These are phyloP conservation scores for Durio zibethinus DNA, from an alignment of 345 rosid genomes.

Conservation along the genomic window DNA sequence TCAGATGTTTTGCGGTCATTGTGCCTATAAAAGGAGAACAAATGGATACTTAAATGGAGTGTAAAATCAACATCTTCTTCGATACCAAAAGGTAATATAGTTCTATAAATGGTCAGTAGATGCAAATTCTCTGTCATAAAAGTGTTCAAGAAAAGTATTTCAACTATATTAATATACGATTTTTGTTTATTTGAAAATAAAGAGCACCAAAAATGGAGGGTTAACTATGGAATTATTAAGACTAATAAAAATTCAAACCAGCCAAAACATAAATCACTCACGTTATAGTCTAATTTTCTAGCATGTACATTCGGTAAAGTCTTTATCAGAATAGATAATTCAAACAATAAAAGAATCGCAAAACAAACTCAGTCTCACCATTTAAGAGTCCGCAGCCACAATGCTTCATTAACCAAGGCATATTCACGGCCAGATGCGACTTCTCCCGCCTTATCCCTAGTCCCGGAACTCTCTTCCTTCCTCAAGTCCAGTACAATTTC, in stretches of 20 bases:
- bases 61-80: not conserved
- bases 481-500: conserved; percentile 50
- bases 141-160: not conserved
- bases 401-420: conserved; percentile 58
- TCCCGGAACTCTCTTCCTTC: conserved; percentile 34
- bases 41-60: not conserved
- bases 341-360: not conserved
- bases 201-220: not conserved
- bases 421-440: conserved; percentile 42
- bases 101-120: not conserved
- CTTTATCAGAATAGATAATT: not conserved
- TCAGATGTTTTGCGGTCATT: conserved; percentile 31
- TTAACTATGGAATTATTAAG: not conserved
- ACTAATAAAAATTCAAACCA: not conserved
- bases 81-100: not conserved
- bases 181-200: not conserved
- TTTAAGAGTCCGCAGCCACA: conserved; percentile 60
- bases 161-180: not conserved
- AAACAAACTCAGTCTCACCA: conserved; percentile 34
- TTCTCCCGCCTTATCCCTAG: conserved; percentile 30
- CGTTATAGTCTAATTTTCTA: not conserved
- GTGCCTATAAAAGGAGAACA: conserved; percentile 41
- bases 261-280: not conserved
- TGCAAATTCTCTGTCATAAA: not conserved
- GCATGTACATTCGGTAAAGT: not conserved